These are phyloP conservation scores for Golubevia sp. DNA, from an alignment of 1,284 basidiomycete species.

Conservation along the genomic window DNA sequence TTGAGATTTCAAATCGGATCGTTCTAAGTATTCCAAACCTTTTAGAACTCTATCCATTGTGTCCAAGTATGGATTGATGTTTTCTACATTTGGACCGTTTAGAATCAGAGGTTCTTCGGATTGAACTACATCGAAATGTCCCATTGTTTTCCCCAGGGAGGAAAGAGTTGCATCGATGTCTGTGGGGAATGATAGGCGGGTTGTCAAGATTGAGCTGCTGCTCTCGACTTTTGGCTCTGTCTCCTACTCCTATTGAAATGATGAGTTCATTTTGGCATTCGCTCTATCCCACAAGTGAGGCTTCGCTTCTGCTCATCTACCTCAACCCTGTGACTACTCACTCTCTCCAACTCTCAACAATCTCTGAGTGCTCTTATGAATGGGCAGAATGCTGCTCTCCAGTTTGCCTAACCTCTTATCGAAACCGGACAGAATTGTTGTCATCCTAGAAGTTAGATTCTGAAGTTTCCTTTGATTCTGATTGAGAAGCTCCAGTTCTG, in stretches of 20 bases:
- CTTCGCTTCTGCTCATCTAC: slow-evolving; percentile 31
- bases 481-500: slow-evolving; percentile 63
- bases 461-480: slow-evolving; percentile 62
- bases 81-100: slow-evolving; percentile 31
- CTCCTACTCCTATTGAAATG: no score
- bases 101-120: slow-evolving; percentile 53
- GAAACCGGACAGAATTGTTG: slow-evolving; percentile 61
- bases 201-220: background rate
- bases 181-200: background rate
- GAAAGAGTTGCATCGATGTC: slow-evolving; percentile 6
- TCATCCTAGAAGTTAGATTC: slow-evolving; percentile 61
- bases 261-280: no score
- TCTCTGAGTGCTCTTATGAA: slow-evolving; percentile 54
- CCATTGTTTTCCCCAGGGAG: slow-evolving; percentile 28
- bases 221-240: background rate
- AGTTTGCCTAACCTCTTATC: slow-evolving; percentile 61
- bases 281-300: slow-evolving; percentile 40
- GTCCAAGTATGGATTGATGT: slow-evolving; percentile 52
- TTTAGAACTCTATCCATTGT: slow-evolving; percentile 46
- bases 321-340: slow-evolving; percentile 1
- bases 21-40: slow-evolving; percentile 34
- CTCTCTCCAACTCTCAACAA: slow-evolving; percentile 33
- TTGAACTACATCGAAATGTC: slow-evolving; percentile 50
- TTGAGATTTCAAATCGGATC: slow-evolving; percentile 28
- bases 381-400: slow-evolving; percentile 55